A percentile compares a stretch with the other conserved stretches of the same genome.
phyloP scores from a whole-genome alignment of 805 yeast species.

The Brettanomyces anomalus region DNA sequence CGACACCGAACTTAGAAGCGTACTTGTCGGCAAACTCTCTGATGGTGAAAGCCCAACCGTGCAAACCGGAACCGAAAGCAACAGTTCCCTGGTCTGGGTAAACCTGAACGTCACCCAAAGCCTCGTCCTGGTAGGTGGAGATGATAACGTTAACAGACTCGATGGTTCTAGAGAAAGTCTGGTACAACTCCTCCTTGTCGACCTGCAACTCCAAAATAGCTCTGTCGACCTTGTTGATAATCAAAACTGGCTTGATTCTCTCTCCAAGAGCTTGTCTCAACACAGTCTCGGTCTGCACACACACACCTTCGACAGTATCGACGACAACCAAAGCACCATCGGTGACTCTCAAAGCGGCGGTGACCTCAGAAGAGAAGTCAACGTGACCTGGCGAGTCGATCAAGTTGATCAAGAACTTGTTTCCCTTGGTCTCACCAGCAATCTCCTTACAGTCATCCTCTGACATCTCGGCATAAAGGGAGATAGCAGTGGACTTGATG shows the following conservation, averaged over 20 bases:
- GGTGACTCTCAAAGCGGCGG: slow-evolving; percentile 99
- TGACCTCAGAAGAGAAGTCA: slow-evolving; percentile 99
- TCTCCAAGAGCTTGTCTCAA: slow-evolving; percentile 98
- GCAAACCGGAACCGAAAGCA: slow-evolving; percentile 99
- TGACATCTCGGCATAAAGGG: slow-evolving; percentile 80
- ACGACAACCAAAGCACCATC: slow-evolving; percentile 99
- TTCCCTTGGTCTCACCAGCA: slow-evolving; percentile 88
- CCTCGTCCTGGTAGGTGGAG: slow-evolving; percentile 86
- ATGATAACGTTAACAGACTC: slow-evolving; percentile 99
- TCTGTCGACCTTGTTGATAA: slow-evolving; percentile 99
- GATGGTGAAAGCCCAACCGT: slow-evolving; percentile 99
- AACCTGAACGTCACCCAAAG: slow-evolving; percentile 93
- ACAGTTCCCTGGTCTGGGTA: slow-evolving; percentile 99
- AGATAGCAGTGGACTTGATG: slow-evolving; percentile 97
- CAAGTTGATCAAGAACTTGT: slow-evolving; percentile 93
- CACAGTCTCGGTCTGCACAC: slow-evolving; percentile 99
- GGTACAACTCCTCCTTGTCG: slow-evolving; percentile 97
- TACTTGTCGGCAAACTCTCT: slow-evolving; percentile 98
- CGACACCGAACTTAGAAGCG: slow-evolving; percentile 99
- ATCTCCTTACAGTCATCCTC: slow-evolving; percentile 85
- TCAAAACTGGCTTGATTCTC: slow-evolving; percentile 98
- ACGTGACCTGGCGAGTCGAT: slow-evolving; percentile 99
- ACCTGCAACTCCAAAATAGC: slow-evolving; percentile 98
- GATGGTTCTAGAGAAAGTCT: slow-evolving; percentile 96
- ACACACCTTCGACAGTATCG: slow-evolving; percentile 99